Base-by-base conservation (phyloP, 768 basidiomycete species). In the Glaciozyma martinii region DNA sequence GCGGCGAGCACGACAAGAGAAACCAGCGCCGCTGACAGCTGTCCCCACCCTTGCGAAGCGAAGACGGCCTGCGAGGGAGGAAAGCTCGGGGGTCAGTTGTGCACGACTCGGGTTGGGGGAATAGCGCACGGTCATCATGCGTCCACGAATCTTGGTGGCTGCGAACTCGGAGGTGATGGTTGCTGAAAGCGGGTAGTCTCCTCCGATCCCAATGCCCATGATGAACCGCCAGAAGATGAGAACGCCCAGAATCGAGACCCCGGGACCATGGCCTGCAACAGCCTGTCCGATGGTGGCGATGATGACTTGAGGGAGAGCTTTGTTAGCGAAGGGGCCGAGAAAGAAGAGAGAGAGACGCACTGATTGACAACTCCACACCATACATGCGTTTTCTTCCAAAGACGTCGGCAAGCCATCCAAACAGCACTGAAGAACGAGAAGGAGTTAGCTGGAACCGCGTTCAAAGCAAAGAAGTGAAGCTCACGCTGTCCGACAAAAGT, bases 291-390 rank as follows among this genome's bases (percentile, higher is more conserved):
- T 85, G 16, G 81, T 83, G 0, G 84, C 82, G 62, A 89, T 79
- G 37, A 80, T 82, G 50, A 88, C 15, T 75, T 72, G 87, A 85
- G 3, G 86, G 87, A 0, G 85, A 40, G 60, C 25, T 46, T 65
- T 25, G 16, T 65, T 25, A 21, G 64, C 57, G 23, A 56, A 59
- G 56, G 54, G 15, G 10, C 25, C 5, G 8, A 5, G 37, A 19
- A 30, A 1, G 18, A 23, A 21, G 27, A 23, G 59, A 13, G 43
- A 59, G 29, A 15, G 21, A 18, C 32, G 29, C 4, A 33, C 88
- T 87, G 64, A 89, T 78, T 81, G 88, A 86, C 59, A 90, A 80
- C 72, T 89, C 88, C 74, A 87, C 86, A 13, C 87, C 88, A 68
- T 89, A 74, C 71, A 71, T 66, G 16, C 49, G 44, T 43, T 73